Evolutionary conservation across 208 protist species (phyloP).

Genomic region (Acanthamoeba healyi): DNA sequence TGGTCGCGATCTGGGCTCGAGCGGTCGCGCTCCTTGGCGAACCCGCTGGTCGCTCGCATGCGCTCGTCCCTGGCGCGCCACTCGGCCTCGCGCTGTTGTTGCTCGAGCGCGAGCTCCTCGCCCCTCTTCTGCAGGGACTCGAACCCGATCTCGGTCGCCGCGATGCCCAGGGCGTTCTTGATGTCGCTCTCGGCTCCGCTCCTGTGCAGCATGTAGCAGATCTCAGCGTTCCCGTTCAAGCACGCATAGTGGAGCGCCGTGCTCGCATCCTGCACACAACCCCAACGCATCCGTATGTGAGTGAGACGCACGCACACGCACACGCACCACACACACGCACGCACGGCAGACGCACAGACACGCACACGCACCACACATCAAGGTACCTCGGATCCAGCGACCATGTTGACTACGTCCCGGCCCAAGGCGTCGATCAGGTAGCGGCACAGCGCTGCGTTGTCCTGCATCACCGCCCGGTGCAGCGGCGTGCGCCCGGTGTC

Average conservation of each 20-base stretch:
- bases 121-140: background rate
- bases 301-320: background rate
- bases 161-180: background rate
- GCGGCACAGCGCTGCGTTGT: constrained; percentile 1
- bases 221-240: constrained; percentile 10
- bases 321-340: no score
- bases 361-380: background rate
- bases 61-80: background rate
- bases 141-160: background rate
- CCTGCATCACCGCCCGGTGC: background rate
- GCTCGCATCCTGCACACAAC: constrained; percentile 21
- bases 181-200: background rate
- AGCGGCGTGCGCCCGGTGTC: background rate
- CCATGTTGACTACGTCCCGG: background rate
- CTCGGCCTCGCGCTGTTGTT: background rate
- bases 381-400: background rate
- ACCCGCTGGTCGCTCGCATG: background rate
- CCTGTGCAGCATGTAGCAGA: constrained; percentile 12
- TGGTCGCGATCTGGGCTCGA: background rate
- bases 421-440: background rate
- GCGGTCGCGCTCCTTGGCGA: background rate
- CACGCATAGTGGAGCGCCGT: constrained; percentile 43
- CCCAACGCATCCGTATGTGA: background rate
- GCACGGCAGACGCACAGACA: no score
- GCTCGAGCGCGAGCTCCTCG: background rate